Conservation (phyloP, 768 basidiomycete genomes). For the Pleurotus citrinopileatus region DNA sequence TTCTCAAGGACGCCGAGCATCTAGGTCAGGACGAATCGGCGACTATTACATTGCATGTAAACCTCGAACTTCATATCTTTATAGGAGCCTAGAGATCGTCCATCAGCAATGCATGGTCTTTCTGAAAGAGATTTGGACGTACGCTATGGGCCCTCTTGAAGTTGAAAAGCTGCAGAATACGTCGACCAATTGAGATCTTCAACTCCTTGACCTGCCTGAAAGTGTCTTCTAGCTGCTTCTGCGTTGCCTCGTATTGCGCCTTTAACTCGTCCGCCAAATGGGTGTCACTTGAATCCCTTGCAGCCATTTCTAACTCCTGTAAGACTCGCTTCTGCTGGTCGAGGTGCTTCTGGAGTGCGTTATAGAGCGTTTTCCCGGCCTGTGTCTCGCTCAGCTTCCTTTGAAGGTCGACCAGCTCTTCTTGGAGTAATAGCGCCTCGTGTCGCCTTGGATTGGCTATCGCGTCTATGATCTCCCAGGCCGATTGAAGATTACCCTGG, state of each 20-base stretch:
- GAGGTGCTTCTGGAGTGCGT: conserved; percentile 23
- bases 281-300: not conserved
- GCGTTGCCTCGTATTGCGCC: conserved; percentile 1
- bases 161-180: conserved; percentile 6
- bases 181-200: conserved; percentile 7
- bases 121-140: too few species aligned
- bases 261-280: not conserved
- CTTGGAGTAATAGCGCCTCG: conserved; percentile 23
- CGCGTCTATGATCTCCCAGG: conserved; percentile 26
- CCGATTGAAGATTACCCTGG: conserved; percentile 17
- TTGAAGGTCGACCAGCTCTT: conserved; percentile 27
- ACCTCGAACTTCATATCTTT: too few species aligned
- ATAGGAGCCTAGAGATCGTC: too few species aligned
- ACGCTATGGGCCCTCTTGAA: conserved; percentile 1
- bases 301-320: not conserved
- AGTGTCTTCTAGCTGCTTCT: conserved; percentile 1
- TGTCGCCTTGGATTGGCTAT: not conserved
- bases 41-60: too few species aligned
- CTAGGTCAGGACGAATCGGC: too few species aligned
- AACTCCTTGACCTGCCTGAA: conserved; percentile 11
- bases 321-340: conserved; percentile 20
- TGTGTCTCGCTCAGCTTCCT: conserved; percentile 26
- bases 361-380: conserved; percentile 26
- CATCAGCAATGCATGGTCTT: too few species aligned
- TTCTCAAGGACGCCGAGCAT: too few species aligned